Evolutionary conservation across 1,284 basidiomycete genomes (phyloP).

Genomic region (Flammula alnicola): DNA sequence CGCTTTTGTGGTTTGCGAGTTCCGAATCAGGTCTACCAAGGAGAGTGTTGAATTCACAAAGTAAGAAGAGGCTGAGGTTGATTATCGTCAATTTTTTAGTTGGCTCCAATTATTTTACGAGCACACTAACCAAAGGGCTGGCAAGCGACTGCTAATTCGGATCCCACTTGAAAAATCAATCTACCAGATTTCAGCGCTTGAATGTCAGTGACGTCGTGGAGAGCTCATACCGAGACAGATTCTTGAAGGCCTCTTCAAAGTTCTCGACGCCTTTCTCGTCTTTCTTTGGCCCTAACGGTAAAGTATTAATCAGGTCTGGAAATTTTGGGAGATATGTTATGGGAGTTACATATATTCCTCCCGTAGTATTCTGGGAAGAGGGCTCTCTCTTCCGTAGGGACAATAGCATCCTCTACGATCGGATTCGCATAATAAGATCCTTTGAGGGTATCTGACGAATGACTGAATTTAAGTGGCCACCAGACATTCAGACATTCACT

Average conservation of each 20-base stretch:
- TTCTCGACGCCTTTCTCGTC: conserved; percentile 67
- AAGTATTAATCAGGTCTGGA: not conserved
- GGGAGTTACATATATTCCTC: conserved; percentile 69
- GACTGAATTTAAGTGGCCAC: no score
- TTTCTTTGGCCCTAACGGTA: conserved; percentile 67
- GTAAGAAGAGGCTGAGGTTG: conserved; percentile 57
- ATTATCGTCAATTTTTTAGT: not conserved
- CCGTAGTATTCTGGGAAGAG: conserved; percentile 82
- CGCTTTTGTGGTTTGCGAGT: conserved; percentile 79
- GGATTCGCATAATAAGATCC: conserved; percentile 95
- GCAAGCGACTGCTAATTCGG: conserved; percentile 81
- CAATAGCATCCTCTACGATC: conserved; percentile 63
- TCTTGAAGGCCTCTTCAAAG: conserved; percentile 87
- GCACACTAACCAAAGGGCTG: conserved; percentile 76
- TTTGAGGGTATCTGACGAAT: conserved; percentile 85
- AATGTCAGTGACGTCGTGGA: not conserved
- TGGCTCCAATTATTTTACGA: not conserved
- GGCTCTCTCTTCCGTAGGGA: conserved; percentile 53
- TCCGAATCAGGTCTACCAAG: conserved; percentile 62
- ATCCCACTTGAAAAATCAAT: conserved; percentile 82
- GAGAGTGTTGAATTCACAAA: conserved; percentile 68
- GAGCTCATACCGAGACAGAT: conserved; percentile 64
- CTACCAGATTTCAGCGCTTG: conserved; percentile 34
- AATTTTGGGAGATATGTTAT: not conserved
- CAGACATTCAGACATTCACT: no score